Percentiles rank a stretch among this genome's conserved stretches.
Conservation (phyloP, 345 rosid species). For the Carallia pectinifolia region DNA sequence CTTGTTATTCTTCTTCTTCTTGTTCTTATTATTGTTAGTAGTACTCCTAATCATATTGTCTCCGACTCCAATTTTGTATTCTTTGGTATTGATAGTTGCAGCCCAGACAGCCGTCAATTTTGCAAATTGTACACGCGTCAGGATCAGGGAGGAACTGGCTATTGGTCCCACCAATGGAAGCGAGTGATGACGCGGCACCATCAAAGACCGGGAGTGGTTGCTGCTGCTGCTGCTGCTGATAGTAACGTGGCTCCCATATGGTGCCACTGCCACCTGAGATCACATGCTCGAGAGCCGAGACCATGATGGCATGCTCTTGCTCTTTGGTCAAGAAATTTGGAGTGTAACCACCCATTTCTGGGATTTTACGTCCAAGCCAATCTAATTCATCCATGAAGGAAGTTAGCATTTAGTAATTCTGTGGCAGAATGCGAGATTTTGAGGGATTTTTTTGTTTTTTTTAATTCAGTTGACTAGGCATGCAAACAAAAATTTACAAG, state of each 20-base stretch:
- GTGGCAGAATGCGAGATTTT: not conserved
- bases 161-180: not conserved
- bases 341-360: not conserved
- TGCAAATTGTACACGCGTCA: slow-evolving; percentile 20
- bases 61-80: too few relatives aligned
- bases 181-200: not conserved
- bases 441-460: too few relatives aligned
- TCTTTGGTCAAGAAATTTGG: not conserved
- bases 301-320: slow-evolving; percentile 23
- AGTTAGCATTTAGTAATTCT: not conserved
- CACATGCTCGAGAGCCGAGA: slow-evolving; percentile 29
- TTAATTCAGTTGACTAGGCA: not conserved
- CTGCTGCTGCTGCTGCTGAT: not conserved
- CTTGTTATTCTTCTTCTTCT: slow-evolving; percentile 17
- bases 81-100: not conserved
- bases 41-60: not conserved
- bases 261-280: slow-evolving; percentile 10
- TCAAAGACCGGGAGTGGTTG: not conserved
- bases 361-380: not conserved
- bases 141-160: not conserved
- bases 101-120: slow-evolving; percentile 14
- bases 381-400: not conserved
- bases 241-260: not conserved
- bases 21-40: not conserved
- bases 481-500: not conserved